phyloP scores from a whole-genome alignment of 2,329 filamentous ascomycete species.

The Fusarium buxicola region DNA sequence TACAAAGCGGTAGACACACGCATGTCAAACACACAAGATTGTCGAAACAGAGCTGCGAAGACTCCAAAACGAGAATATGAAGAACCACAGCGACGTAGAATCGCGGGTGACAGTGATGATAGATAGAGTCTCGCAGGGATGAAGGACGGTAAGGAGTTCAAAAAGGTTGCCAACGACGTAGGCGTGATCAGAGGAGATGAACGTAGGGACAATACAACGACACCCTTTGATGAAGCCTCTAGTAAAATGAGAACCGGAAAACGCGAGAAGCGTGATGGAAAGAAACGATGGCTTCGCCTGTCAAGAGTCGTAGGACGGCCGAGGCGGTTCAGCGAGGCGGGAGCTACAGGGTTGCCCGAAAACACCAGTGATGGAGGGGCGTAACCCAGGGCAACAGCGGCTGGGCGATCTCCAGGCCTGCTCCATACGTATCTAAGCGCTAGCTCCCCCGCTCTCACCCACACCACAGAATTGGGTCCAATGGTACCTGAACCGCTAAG shows the following conservation, averaged over 20 bases:
- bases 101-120: slow-evolving; percentile 4
- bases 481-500: too few relatives aligned
- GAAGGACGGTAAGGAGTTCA: slow-evolving; percentile 21
- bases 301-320: slow-evolving; percentile 42
- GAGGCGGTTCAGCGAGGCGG: slow-evolving; percentile 30
- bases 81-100: slow-evolving; percentile 14
- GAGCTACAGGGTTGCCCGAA: too few relatives aligned
- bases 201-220: slow-evolving; percentile 25
- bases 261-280: slow-evolving; percentile 30
- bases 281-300: slow-evolving; percentile 31
- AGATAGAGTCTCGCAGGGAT: slow-evolving; percentile 10
- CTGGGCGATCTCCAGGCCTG: too few relatives aligned
- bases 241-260: slow-evolving; percentile 16
- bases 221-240: slow-evolving; percentile 24
- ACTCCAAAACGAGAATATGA: slow-evolving; percentile 24
- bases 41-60: slow-evolving; percentile 25
- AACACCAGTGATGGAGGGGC: too few relatives aligned
- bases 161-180: slow-evolving; percentile 13
- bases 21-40: slow-evolving; percentile 40
- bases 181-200: slow-evolving; percentile 2
- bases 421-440: too few relatives aligned
- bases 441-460: too few relatives aligned
- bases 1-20: slow-evolving; percentile 34
- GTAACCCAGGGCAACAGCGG: too few relatives aligned
- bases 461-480: too few relatives aligned